phyloP scores from a whole-genome alignment of 371 early-diverging fungal genomes.

The Haplosporangium sp. region DNA sequence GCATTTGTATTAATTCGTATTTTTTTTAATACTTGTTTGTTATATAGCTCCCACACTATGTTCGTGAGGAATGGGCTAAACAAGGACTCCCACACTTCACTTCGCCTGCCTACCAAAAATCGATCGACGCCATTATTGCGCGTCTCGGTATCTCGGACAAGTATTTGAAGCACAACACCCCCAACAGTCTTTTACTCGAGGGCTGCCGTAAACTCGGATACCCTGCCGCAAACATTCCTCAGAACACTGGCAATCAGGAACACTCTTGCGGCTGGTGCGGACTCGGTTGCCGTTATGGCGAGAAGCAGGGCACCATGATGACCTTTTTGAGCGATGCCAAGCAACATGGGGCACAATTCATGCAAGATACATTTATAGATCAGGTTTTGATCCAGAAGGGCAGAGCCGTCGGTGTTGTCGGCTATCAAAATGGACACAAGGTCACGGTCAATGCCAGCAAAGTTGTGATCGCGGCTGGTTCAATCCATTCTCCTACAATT shows the following conservation, averaged over 20 bases:
- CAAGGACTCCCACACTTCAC: constrained; percentile 69
- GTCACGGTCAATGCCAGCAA: constrained; percentile 61
- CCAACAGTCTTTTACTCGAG: constrained; percentile 69
- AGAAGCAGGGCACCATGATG: constrained; percentile 76
- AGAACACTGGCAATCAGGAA: constrained; percentile 69
- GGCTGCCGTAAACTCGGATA: constrained; percentile 78
- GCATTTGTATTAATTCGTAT: background rate
- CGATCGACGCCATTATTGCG: constrained; percentile 64
- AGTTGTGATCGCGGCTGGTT: constrained; percentile 76
- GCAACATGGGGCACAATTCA: constrained; percentile 68
- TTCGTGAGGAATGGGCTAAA: constrained; percentile 81
- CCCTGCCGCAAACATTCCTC: constrained; percentile 66
- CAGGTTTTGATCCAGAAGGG: constrained; percentile 65
- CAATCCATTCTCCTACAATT: constrained; percentile 76
- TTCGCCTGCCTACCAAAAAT: constrained; percentile 60
- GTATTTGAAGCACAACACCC: constrained; percentile 68
- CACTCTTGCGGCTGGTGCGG: constrained; percentile 79
- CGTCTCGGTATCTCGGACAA: constrained; percentile 68
- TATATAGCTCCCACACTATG: constrained; percentile 64
- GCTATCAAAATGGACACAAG: constrained; percentile 29
- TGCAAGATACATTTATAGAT: constrained; percentile 67
- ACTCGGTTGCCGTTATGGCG: constrained; percentile 76
- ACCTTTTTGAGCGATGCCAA: constrained; percentile 78
- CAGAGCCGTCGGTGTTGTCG: constrained; percentile 60
- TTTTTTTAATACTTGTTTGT: background rate